Evolutionary conservation across 1,284 basidiomycete genomes (phyloP).

Genomic region (Microbotryomycetes sp.): DNA sequence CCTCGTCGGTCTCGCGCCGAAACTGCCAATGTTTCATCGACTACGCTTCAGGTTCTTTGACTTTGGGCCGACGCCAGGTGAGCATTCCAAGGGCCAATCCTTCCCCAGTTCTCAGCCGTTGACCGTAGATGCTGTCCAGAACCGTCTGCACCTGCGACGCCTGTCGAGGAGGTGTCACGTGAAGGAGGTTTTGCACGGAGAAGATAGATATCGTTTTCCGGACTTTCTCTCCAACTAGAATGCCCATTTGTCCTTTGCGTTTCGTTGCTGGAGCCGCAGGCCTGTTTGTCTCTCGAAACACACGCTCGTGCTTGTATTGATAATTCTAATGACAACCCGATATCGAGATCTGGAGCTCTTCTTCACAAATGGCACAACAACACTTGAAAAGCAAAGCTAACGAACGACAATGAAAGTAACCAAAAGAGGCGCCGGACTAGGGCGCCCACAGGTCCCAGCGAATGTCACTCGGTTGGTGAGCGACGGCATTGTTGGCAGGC

Average conservation of each 20-base stretch:
- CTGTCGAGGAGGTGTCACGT: too few species aligned
- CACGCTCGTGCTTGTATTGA: too few species aligned
- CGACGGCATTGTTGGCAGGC: neutral
- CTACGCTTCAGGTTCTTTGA: conserved; percentile 36
- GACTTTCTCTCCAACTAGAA: neutral
- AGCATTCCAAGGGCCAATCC: neutral
- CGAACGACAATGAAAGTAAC: neutral
- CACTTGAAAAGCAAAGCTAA: neutral
- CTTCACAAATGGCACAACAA: neutral
- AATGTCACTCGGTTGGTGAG: neutral
- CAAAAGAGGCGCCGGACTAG: neutral
- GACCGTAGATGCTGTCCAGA: neutral
- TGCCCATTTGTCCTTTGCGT: neutral
- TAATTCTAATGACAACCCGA: too few species aligned
- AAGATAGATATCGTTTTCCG: too few species aligned
- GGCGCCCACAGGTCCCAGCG: neutral
- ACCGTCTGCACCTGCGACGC: conserved; percentile 1
- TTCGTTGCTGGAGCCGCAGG: too few species aligned
- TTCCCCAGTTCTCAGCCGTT: neutral
- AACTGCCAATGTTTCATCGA: conserved; percentile 71
- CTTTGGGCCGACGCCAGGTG: conserved; percentile 20
- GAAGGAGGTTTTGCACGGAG: too few species aligned
- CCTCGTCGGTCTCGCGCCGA: conserved; percentile 77
- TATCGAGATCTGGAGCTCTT: neutral
- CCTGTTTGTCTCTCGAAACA: neutral